Evolutionary conservation across 1,284 basidiomycete genomes (phyloP), one percentile per base, ranked within the genome.

Genomic region (Irpex sp.): DNA sequence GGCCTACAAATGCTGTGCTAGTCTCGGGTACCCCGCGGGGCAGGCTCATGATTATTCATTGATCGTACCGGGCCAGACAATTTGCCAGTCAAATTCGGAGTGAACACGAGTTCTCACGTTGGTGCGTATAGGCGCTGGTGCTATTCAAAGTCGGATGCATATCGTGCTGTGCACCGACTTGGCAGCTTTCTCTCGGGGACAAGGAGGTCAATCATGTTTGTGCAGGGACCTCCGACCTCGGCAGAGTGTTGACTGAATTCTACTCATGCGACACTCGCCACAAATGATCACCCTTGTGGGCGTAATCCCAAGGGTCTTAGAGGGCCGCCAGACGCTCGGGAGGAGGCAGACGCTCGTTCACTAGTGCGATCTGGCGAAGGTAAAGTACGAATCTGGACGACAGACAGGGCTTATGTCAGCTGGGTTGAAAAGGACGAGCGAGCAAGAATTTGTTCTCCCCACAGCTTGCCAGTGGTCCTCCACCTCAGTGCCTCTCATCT

Each of bases 321-420:
- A 26, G 39, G 39, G 8, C 39, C 39, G 15, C 8, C 15, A 43
- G 39, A 43, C 39, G 39, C 39, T 43, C 15, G 11, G 11, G 11
- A 43, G 15, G 26, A 11, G 39, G 8, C 39, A 43, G 39, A 43
- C 39, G 39, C 39, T 15, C 39, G 15, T 43, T 9, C 39, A 26
- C 15, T 43, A 43, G 39, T 43, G 39, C 39, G 39, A 43, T 43
- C 39, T 43, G 15, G 39, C 39, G 15, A 43, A 43, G 5, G 39
- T 43, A 43, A 43, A 43, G 50, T 26, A 53, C 56, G 58, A 64
- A 51, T 58, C n/a, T 17, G 33, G 50, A 50, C 33, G 60, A 58
- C 7, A 5, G 19, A 3, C 26, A 33, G 11, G 19, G 64, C 53
- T 69, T 66, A 69, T 31, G 62, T 69, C 65, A 69, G 66, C 59